Evolutionary conservation across 2,329 filamentous ascomycete genomes (phyloP), one percentile per base, ranked within the genome.

Genomic region (Aspergillus novoparasiticus): DNA sequence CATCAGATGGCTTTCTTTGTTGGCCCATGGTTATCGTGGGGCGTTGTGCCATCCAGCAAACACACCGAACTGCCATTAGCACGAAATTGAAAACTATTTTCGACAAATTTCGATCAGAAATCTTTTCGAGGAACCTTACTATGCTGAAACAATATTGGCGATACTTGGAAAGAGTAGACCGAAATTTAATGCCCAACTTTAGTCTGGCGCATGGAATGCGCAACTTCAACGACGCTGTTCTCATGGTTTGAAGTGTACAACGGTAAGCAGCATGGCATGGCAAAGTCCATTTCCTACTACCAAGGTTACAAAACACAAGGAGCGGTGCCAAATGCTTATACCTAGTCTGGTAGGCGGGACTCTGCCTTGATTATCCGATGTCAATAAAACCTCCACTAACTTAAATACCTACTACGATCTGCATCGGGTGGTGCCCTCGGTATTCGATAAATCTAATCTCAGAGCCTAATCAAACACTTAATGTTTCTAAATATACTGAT

Each of bases 1-100:
- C 57, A 9, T 55, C 57, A 6, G 50, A 62, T 14, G 45, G 60
- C 16, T 53, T 64, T 23, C n/a, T 60, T 14, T 55, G 57, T 53
- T 64, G 63, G 63, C 63, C 60, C 10, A 16, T 64, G 30, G 60
- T 64, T 11, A 32, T 62, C 9, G 51, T 41, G 5, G 60, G 63
- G 6, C 28, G 59, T n/a, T 60, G 51, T 19, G 43, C 63, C 1
- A 36, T 43, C 1, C 5, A n/a, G 10, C 21, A 54, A 26, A 21
- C 45, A 11, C 63, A 64, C 16, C 16, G 19, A 41, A 0, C 16
- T 4, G 39, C 39, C 2, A 41, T 41, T 41, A n/a, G 6, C 6
- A 19, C 19, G 4, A 41, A 41, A 19, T 9, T 41, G 2, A 41
- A n/a, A 6, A n/a, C 39, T 1, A 41, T n/a, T 1, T 41, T 41